Conservation (phyloP, 495 filamentous ascomycete species). For the Penicillium canariense region DNA sequence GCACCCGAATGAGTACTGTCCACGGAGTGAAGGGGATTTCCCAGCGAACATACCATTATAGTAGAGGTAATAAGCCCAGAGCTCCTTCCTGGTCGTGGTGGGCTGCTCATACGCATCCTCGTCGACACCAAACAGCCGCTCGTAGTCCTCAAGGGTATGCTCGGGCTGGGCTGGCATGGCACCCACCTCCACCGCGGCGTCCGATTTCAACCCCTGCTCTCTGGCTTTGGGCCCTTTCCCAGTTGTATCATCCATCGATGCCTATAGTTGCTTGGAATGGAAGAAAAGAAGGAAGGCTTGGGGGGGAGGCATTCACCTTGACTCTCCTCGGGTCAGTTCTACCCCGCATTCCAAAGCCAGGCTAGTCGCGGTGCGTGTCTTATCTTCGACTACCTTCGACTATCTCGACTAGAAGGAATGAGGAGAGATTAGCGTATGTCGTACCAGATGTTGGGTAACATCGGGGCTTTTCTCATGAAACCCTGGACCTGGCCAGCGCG, state of each 20-base stretch:
- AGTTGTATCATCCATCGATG: conserved; percentile 3
- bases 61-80: conserved; percentile 53
- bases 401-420: not conserved
- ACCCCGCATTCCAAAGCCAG: not conserved
- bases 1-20: not conserved
- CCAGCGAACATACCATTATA: conserved; percentile 33
- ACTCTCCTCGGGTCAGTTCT: not conserved
- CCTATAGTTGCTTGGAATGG: not conserved
- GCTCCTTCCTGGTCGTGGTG: conserved; percentile 45
- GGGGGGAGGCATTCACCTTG: not conserved
- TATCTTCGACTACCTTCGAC: not conserved
- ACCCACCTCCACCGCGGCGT: conserved; percentile 4
- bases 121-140: conserved; percentile 39
- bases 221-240: not conserved
- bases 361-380: not conserved
- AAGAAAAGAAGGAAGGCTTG: not conserved
- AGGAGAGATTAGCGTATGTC: not conserved
- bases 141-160: conserved; percentile 30
- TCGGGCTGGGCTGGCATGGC: conserved; percentile 8
- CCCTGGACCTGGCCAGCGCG: not conserved
- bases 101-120: conserved; percentile 43
- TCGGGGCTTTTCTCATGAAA: not conserved
- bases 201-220: conserved; percentile 3
- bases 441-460: not conserved
- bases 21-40: not conserved